Evolutionary conservation across 2,329 filamentous ascomycete genomes (phyloP), one percentile per base, ranked within the genome.

Genomic region (Hypocreales sp.): DNA sequence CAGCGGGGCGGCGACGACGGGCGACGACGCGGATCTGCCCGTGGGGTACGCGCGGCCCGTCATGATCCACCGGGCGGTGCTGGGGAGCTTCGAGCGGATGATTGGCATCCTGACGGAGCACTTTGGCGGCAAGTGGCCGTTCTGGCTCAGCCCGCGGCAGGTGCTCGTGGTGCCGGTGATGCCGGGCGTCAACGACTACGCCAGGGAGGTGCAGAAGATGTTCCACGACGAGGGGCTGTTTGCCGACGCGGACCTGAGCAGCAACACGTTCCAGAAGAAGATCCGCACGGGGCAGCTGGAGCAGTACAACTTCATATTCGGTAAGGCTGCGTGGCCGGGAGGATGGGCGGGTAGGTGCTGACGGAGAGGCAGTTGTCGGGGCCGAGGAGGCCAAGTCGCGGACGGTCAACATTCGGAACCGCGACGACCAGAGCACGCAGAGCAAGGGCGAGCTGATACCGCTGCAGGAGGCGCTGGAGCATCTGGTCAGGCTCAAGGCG

Each of bases 201-300:
- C 79, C 36, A 61, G 74, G 46, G 79, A 87, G 51, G 72, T 87
- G 6, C 72, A 79, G 44, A 51, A 55, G 33, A 59, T 75, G 35
- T 76, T 86, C 56, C 70, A 75, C 45, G 61, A 65, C 33, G 64
- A 75, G 49, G 63, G 64, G 26, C 69, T 87, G 51, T 79, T 73
- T 52, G 73, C 72, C 31, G 51, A 77, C 44, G 70, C 72, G 22
- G 55, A 58, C 30, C 35, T 56, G 29, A 46, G 68, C 39, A 72
- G 78, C 42, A 83, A 87, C 56, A 90, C 80, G 6, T 72, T 90
- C 56, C 76, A 83, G 51, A 87, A 90, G 69, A 90, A 90, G 71
- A 83, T 90, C 40, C 75, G 80, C 40, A 84, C 69, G 30, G 81
- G 74, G 10, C 81, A 90, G 55, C 53, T 87, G 41, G 64, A 75